Conservation (phyloP, 2,329 filamentous ascomycete species). For the Bimuria novae-zelandiae region DNA sequence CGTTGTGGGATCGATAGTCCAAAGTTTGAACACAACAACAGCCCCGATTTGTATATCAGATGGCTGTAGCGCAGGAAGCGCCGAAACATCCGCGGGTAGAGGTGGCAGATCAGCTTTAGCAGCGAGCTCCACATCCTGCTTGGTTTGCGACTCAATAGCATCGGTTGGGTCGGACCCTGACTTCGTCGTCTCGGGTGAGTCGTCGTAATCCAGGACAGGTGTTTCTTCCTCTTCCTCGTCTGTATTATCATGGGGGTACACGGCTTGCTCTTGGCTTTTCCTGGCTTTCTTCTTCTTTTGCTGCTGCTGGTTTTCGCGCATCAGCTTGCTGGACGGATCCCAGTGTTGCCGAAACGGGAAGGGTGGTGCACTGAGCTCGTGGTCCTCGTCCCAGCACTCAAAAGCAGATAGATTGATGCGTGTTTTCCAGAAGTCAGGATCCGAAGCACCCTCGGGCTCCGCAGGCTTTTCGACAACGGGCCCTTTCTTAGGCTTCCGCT, state of each 20-base stretch:
- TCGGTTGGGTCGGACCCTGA: conserved; percentile 28
- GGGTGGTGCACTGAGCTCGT: conserved; percentile 72
- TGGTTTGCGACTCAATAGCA: conserved; percentile 38
- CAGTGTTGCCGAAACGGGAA: conserved; percentile 91
- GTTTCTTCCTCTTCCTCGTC: conserved; percentile 37
- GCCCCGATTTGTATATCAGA: conserved; percentile 61
- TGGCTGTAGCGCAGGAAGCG: conserved; percentile 57
- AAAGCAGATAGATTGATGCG: conserved; percentile 78
- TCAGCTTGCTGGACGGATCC: conserved; percentile 72
- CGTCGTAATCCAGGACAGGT: conserved; percentile 40
- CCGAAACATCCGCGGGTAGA: conserved; percentile 62
- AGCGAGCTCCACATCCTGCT: conserved; percentile 52
- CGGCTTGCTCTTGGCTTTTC: conserved; percentile 33
- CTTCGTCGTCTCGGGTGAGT: conserved; percentile 25
- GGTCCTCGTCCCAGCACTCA: conserved; percentile 71
- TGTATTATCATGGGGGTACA: conserved; percentile 49
- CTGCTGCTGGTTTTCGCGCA: conserved; percentile 52
- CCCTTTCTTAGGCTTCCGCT: conserved; percentile 24
- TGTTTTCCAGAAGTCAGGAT: conserved; percentile 70
- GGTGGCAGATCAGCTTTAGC: conserved; percentile 63
- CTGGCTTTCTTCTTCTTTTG: conserved; percentile 58
- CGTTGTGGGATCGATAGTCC: conserved; percentile 63
- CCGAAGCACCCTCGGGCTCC: conserved; percentile 42
- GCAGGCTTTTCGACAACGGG: conserved; percentile 23
- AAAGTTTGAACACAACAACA: conserved; percentile 70